Base-by-base conservation (phyloP, 2,329 filamentous ascomycete species). In the Talaromyces funiculosus region DNA sequence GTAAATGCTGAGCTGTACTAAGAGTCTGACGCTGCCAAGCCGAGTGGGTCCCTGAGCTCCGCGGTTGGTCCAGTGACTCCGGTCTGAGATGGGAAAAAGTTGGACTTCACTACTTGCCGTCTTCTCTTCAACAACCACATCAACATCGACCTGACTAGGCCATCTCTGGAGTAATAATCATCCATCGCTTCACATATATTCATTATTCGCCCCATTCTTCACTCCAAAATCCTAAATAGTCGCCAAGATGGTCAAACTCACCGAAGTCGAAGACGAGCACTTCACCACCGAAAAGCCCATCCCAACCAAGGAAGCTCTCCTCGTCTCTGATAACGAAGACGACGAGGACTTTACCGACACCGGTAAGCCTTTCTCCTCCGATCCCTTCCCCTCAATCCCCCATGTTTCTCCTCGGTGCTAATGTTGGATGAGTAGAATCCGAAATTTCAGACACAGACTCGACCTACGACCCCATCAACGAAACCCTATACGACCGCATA, bases 251-350 rank as follows among this genome's bases (percentile, higher is more conserved):
- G 93, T 97, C 77, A 91, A 93, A 79, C 90, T 97, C 74, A 90
- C 91, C 74, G 93, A 97, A 82, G 93, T 97, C 73, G 88, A 95
- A 75, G 93, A 97, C 75, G 92, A 97, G 84, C 90, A 95, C 79
- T 96, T 97, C 82, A 83, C 88, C 79, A 81, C 85, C 75, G 80
- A 83, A 68, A 87, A 89, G 77, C 79, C 82, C 67, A 87, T 89
- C 71, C 79, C 86, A 64, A 73, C 76, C 66, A 81, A 84, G 61
- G 85, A 87, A 62, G 87, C 72, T 53, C 71, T 79, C 59, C 67
- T 80, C 49, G 69, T 70, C 40, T 76, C 75, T 54, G 77, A 80
- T 61, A 61, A 61, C 12, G 75, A 92, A 67, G 88, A 94, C 45
- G 84, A 85, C 60, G 90, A 95, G 62, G 92, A 92, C 73, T 96